A percentile compares a stretch with the other conserved stretches of the same genome.
phyloP scores from a whole-genome alignment of 1,139 yeast species.

The Hansenula sp. region DNA sequence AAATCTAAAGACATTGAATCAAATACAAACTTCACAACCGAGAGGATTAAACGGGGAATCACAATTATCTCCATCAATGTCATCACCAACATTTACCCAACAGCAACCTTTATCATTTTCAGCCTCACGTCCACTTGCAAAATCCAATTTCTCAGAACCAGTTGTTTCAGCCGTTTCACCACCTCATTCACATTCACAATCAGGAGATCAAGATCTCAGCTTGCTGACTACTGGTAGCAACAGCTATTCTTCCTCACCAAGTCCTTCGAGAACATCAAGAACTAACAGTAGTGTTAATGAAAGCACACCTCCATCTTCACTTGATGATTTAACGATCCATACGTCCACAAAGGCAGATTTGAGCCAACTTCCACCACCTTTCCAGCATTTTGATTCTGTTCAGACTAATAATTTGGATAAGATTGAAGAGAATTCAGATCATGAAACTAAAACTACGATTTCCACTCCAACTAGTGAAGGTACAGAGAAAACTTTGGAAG shows the following conservation, averaged over 20 bases:
- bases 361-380: neutral
- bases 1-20: neutral
- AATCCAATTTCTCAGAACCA: too few relatives aligned
- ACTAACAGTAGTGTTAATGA: slow-evolving; percentile 20
- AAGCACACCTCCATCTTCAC: slow-evolving; percentile 24
- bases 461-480: slow-evolving; percentile 1
- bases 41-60: neutral
- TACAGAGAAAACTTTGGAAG: neutral
- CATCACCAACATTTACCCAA: slow-evolving; percentile 2
- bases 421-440: slow-evolving; percentile 10
- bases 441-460: neutral
- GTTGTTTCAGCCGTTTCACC: neutral
- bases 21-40: neutral
- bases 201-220: neutral
- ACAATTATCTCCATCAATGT: neutral
- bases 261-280: slow-evolving; percentile 22
- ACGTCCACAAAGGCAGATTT: neutral
- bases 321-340: slow-evolving; percentile 19
- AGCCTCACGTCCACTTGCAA: too few relatives aligned
- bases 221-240: slow-evolving; percentile 1
- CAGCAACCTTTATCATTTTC: neutral
- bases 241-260: slow-evolving; percentile 19
- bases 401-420: slow-evolving; percentile 1
- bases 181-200: neutral
- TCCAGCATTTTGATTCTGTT: neutral